phyloP scores from a whole-genome alignment of 108 stramenopile genomes.

The Nitzschia putrida region DNA sequence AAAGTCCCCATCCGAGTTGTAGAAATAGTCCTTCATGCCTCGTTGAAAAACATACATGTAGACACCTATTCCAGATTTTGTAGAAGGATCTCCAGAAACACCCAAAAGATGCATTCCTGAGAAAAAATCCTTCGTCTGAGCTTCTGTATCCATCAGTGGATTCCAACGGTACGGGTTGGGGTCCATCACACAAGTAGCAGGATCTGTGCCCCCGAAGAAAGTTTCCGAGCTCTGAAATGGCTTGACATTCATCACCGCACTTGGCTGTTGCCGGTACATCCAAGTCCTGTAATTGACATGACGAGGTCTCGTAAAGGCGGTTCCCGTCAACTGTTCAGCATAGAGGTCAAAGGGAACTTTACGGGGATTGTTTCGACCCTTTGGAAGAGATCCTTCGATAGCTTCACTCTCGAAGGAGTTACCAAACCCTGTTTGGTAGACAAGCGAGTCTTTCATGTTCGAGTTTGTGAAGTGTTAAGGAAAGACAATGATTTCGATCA shows the following conservation, averaged over 20 bases:
- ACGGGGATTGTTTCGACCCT: conserved; percentile 90
- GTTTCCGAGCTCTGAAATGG: conserved; percentile 1
- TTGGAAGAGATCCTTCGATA: conserved; percentile 69
- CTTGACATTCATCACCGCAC: conserved; percentile 37
- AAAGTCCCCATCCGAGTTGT: conserved; percentile 93
- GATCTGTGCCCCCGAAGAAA: conserved; percentile 50
- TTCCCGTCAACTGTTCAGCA: conserved; percentile 91
- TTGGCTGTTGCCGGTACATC: conserved; percentile 81
- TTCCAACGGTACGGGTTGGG: conserved; percentile 90
- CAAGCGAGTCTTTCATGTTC: conserved; percentile 13
- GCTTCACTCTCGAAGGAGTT: conserved; percentile 85
- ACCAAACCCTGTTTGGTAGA: conserved; percentile 76
- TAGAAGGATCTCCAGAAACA: conserved; percentile 66
- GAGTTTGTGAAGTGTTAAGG: background rate
- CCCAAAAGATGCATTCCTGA: conserved; percentile 57
- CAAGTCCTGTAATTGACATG: conserved; percentile 74
- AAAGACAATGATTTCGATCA: no score
- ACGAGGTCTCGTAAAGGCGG: conserved; percentile 90
- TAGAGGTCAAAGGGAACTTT: conserved; percentile 76
- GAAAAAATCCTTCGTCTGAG: conserved; percentile 51
- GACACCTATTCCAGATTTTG: conserved; percentile 78
- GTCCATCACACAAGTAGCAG: conserved; percentile 43
- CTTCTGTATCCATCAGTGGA: conserved; percentile 35
- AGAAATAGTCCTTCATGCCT: conserved; percentile 69
- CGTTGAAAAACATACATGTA: conserved; percentile 73